Evolutionary conservation across 768 basidiomycete species (phyloP).

Genomic region (Lanmaoa pseudosensibilis): DNA sequence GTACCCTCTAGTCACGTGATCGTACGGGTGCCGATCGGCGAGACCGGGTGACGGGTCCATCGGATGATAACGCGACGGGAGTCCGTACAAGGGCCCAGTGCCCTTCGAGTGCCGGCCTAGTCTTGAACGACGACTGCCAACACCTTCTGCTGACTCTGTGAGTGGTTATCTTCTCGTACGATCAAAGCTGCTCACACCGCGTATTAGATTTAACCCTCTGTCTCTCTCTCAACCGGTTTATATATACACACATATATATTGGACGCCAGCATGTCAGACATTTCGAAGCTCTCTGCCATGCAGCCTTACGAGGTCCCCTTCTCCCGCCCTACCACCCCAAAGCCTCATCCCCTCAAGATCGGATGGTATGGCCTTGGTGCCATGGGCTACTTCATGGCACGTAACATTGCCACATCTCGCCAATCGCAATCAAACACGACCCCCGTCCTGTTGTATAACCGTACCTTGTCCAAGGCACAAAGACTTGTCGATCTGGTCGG

Average conservation of each 20-base stretch:
- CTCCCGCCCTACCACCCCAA: conserved; percentile 60
- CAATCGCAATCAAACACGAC: conserved; percentile 38
- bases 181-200: neutral
- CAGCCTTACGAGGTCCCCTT: conserved; percentile 40
- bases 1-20: conserved; percentile 5
- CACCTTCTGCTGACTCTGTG: neutral
- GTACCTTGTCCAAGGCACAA: conserved; percentile 61
- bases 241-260: conserved; percentile 5
- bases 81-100: neutral
- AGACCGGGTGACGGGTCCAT: too few relatives aligned
- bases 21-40: neutral
- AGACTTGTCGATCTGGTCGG: conserved; percentile 58
- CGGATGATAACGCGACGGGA: neutral
- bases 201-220: neutral
- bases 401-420: conserved; percentile 67
- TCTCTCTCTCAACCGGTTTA: neutral
- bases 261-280: conserved; percentile 3
- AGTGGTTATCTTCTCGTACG: neutral
- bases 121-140: neutral
- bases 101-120: neutral
- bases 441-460: conserved; percentile 75
- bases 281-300: conserved; percentile 7
- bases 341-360: conserved; percentile 37
- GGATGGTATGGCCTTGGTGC: conserved; percentile 54
- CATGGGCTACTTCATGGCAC: conserved; percentile 77